These are phyloP conservation scores for Pharus latifolius DNA, from an alignment of 176 grass and related monocot species.

Conservation along the genomic window DNA sequence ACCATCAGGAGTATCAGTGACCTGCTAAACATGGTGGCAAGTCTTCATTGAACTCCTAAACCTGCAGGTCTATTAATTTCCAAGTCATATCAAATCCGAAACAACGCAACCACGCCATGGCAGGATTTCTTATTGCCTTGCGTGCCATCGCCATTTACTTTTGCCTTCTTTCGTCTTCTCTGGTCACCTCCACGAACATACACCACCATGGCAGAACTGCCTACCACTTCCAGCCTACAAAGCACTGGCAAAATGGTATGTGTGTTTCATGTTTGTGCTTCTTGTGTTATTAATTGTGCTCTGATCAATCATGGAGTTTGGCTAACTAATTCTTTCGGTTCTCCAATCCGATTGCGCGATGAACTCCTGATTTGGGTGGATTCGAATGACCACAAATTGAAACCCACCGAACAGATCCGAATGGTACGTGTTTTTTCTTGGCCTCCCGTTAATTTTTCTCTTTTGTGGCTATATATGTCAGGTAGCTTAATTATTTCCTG, in stretches of 20 bases:
- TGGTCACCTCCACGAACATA: not conserved
- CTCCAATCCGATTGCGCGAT: not conserved
- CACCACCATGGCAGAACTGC: slow-evolving; percentile 37
- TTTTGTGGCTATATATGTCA: not conserved
- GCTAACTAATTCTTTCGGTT: not conserved
- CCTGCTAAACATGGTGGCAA: no score
- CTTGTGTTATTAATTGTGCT: not conserved
- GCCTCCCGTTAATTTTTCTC: not conserved
- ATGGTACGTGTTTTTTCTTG: slow-evolving; percentile 38
- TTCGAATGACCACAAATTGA: not conserved
- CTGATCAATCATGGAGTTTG: not conserved
- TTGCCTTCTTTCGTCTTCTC: no score
- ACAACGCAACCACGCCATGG: no score
- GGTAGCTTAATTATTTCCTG: not conserved
- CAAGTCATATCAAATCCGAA: no score
- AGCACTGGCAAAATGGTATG: slow-evolving; percentile 84
- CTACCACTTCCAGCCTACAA: slow-evolving; percentile 83
- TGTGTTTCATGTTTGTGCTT: no score
- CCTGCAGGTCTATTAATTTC: no score
- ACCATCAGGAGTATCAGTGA: no score
- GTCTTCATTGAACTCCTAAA: no score
- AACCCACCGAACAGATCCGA: slow-evolving; percentile 46
- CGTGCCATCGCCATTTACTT: no score
- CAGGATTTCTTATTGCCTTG: no score
- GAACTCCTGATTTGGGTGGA: not conserved